Evolutionary conservation across 495 filamentous ascomycete species (phyloP).

Genomic region (Platismatia glauca): DNA sequence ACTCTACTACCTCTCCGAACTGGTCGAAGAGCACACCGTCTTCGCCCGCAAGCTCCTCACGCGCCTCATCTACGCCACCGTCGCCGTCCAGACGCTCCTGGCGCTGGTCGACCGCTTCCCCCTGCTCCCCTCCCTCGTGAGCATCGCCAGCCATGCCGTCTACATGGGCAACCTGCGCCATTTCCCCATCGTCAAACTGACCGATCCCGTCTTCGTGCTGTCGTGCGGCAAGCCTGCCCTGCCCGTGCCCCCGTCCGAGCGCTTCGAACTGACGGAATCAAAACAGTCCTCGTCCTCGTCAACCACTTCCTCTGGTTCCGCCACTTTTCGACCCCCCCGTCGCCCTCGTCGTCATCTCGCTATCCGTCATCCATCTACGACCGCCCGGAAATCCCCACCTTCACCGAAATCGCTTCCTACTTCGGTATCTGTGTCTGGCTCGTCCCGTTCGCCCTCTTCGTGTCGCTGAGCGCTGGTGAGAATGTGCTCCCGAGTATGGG

Average conservation of each 20-base stretch:
- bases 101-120: conserved; percentile 79
- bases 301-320: conserved; percentile 97
- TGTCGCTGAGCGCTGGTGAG: conserved; percentile 83
- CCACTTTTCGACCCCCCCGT: conserved; percentile 63
- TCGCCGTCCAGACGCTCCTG: conserved; percentile 65
- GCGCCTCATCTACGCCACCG: conserved; percentile 75
- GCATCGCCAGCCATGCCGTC: conserved; percentile 72
- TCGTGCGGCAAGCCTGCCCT: conserved; percentile 57
- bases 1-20: conserved; percentile 94
- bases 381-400: conserved; percentile 63
- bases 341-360: conserved; percentile 24
- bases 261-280: conserved; percentile 1
- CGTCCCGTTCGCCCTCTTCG: conserved; percentile 90
- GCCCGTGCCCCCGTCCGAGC: background rate
- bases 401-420: conserved; percentile 91
- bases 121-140: conserved; percentile 58
- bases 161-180: conserved; percentile 83
- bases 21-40: conserved; percentile 96
- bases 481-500: conserved; percentile 89
- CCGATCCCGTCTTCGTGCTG: conserved; percentile 76
- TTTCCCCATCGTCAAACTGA: conserved; percentile 82
- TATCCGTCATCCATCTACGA: conserved; percentile 30
- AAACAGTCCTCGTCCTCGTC: conserved; percentile 63
- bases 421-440: conserved; percentile 97
- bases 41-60: conserved; percentile 76